Evolutionary conservation across 345 rosid genomes (phyloP).

Genomic region (Dipteronia sinensis): DNA sequence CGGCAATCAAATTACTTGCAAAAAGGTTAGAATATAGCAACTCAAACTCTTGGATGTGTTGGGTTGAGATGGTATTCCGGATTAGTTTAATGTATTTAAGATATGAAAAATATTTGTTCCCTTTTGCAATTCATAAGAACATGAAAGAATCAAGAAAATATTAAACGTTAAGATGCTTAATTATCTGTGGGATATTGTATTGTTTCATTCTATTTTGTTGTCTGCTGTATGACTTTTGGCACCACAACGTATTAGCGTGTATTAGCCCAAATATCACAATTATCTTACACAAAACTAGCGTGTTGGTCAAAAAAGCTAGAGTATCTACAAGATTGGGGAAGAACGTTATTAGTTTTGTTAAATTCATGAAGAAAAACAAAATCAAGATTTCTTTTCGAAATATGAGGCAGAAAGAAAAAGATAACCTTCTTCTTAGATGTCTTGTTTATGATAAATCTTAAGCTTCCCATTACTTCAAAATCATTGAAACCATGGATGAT

Average conservation of each 20-base stretch:
- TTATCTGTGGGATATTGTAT: neutral
- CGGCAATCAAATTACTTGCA: constrained; percentile 66
- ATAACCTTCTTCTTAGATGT: neutral
- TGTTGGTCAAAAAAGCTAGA: neutral
- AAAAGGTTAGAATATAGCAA: constrained; percentile 41
- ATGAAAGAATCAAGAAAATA: neutral
- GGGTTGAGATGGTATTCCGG: neutral
- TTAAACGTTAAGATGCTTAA: neutral
- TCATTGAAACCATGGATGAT: neutral
- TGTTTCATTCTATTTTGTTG: neutral
- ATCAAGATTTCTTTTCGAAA: neutral
- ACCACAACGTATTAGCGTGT: neutral
- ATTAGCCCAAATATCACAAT: neutral
- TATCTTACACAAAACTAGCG: neutral
- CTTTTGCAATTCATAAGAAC: neutral
- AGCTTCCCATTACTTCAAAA: neutral
- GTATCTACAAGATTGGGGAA: neutral
- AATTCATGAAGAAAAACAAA: neutral
- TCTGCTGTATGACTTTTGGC: too few species aligned
- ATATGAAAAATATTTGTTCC: neutral
- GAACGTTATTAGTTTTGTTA: neutral
- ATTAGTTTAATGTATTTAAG: neutral
- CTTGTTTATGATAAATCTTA: neutral
- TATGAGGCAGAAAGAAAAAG: neutral
- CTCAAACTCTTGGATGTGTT: neutral